A percentile compares a stretch with the other conserved stretches of the same genome.
Conservation (phyloP, 805 yeast species). For the Candida maris region DNA sequence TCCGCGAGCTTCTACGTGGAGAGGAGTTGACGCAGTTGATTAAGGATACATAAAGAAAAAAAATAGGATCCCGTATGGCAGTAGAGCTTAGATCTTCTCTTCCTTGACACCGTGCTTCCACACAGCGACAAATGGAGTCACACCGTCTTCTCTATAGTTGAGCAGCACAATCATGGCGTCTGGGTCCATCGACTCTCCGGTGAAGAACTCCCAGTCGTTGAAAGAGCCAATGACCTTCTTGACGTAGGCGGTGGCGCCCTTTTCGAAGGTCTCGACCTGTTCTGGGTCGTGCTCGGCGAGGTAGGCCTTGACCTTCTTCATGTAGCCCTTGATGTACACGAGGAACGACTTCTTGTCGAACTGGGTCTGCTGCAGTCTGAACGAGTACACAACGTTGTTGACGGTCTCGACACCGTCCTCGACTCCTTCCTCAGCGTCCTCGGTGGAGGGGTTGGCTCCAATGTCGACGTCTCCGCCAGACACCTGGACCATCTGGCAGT, state of each 20-base stretch:
- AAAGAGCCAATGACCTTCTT: conserved; percentile 93
- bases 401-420: conserved; percentile 89
- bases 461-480: conserved; percentile 89
- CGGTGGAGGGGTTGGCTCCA: conserved; percentile 99
- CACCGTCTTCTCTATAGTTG: conserved; percentile 99
- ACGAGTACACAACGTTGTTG: conserved; percentile 97
- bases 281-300: conserved; percentile 90
- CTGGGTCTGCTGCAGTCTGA: conserved; percentile 93
- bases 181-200: conserved; percentile 99
- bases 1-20: conserved; percentile 13
- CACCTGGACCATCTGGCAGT: conserved; percentile 89
- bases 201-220: conserved; percentile 99
- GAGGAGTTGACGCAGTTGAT: neutral
- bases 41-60: neutral
- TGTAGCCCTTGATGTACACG: conserved; percentile 97
- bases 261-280: conserved; percentile 81
- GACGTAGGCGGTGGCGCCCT: conserved; percentile 95
- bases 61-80: neutral
- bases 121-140: conserved; percentile 94
- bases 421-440: conserved; percentile 77
- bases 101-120: conserved; percentile 98
- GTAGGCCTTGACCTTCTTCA: conserved; percentile 91
- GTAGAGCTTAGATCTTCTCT: conserved; percentile 71
- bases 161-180: conserved; percentile 97
- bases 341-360: conserved; percentile 98